A percentile compares a stretch with the other conserved stretches of the same genome.
Evolutionary conservation across 1,139 yeast genomes (phyloP).

Genomic region (Zygoascus sp.): DNA sequence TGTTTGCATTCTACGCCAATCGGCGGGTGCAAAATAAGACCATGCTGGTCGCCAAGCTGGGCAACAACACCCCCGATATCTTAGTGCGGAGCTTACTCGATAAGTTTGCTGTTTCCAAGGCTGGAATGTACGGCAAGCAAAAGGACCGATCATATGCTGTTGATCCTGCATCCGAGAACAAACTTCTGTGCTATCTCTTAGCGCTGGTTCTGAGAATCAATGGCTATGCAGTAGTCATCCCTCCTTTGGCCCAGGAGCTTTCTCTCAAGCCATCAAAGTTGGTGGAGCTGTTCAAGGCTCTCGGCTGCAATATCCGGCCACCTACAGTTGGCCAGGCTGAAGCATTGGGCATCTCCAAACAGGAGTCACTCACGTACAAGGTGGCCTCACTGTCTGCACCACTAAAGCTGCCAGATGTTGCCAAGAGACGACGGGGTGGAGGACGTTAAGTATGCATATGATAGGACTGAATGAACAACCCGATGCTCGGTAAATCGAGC

Average conservation of each 20-base stretch:
- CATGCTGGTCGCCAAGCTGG: slow-evolving; percentile 56
- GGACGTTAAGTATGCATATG: slow-evolving; percentile 9
- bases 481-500: no score
- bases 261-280: slow-evolving; percentile 76
- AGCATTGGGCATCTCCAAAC: slow-evolving; percentile 70
- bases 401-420: slow-evolving; percentile 79
- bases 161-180: slow-evolving; percentile 86
- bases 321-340: slow-evolving; percentile 80
- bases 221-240: slow-evolving; percentile 66
- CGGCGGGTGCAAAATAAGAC: slow-evolving; percentile 61
- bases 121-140: slow-evolving; percentile 66
- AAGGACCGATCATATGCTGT: slow-evolving; percentile 60
- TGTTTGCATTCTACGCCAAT: slow-evolving; percentile 73
- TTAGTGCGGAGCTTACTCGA: slow-evolving; percentile 70
- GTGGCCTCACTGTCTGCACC: slow-evolving; percentile 85
- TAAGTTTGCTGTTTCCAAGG: slow-evolving; percentile 61
- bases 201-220: slow-evolving; percentile 72
- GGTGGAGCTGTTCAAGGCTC: slow-evolving; percentile 62
- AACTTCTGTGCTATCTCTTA: slow-evolving; percentile 71
- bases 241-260: slow-evolving; percentile 81
- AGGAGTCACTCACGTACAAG: slow-evolving; percentile 62
- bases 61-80: slow-evolving; percentile 63
- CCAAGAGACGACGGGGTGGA: slow-evolving; percentile 53
- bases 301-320: slow-evolving; percentile 77
- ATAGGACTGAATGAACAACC: not conserved